Evolutionary conservation across 2,329 filamentous ascomycete species (phyloP), one percentile per base, ranked within the genome.

Genomic region (Trichoderma atroviride): DNA sequence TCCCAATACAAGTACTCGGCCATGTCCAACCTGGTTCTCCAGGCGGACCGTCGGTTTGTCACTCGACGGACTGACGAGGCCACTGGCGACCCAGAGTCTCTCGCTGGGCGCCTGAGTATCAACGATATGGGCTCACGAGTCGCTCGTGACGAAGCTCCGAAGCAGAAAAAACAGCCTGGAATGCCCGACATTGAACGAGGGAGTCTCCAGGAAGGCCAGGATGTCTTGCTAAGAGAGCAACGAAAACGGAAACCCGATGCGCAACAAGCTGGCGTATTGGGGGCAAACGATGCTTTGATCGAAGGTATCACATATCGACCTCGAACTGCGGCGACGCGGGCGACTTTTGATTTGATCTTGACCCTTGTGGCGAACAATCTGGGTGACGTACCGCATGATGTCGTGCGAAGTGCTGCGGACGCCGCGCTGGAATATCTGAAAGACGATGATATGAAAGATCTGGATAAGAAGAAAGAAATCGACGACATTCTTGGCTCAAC

Each of bases 11-110:
- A 97, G 83, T 97, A 97, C 88, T 94, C 94, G 89, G 94, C 93
- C 81, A 98, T 99, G 96, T 99, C 96, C 84, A 99, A 99, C 89
- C 91, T 99, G 93, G 96, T 99, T 79, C 93, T 99, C 89, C 96
- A 99, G 92, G 94, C 94, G 84, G 96, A 99, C 85, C 91, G 94
- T 83, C 91, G 96, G 76, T 98, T 99, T 80, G 91, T 97, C 76
- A 93, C 93, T 73, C 90, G 96, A 80, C 90, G 94, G 76, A 94
- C 91, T 75, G 95, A 99, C 82, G 96, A 99, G 84, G 91, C 93
- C 73, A 98, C 95, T 63, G 96, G 96, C 76, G 96, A 99, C 80
- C 96, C 96, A 63, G 96, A 99, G 83, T 99, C 96, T 69, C 89
- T 99, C 70, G 96, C 96, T 69, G 96, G 96, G 67, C 91, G 94